phyloP scores from a whole-genome alignment of 768 basidiomycete species.

The Lanmaoa pseudosensibilis region DNA sequence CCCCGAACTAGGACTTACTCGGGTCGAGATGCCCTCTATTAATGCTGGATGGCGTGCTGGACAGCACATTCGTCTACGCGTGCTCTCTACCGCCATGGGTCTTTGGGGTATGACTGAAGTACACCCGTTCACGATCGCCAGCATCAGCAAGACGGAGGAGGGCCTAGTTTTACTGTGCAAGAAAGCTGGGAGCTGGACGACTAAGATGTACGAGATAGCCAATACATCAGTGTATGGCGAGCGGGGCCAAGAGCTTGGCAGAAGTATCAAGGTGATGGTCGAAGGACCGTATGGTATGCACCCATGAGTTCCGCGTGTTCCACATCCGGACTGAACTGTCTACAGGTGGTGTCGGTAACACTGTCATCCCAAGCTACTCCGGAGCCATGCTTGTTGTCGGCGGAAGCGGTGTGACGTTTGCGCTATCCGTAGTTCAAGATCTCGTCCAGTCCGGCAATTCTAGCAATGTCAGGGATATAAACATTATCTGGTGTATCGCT shows the following conservation, averaged over 20 bases:
- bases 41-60: slow-evolving; percentile 81
- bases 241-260: slow-evolving; percentile 25
- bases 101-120: slow-evolving; percentile 55
- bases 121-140: slow-evolving; percentile 86
- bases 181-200: slow-evolving; percentile 66
- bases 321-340: not conserved
- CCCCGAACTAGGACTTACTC: slow-evolving; percentile 62
- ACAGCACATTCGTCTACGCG: slow-evolving; percentile 75
- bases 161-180: slow-evolving; percentile 71
- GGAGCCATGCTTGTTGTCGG: slow-evolving; percentile 68
- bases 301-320: not conserved
- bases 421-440: slow-evolving; percentile 62
- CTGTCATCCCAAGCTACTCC: slow-evolving; percentile 63
- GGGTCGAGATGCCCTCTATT: slow-evolving; percentile 60
- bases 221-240: slow-evolving; percentile 37
- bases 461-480: slow-evolving; percentile 58
- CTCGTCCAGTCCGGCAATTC: slow-evolving; percentile 49
- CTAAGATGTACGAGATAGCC: slow-evolving; percentile 51
- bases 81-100: slow-evolving; percentile 59
- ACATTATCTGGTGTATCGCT: slow-evolving; percentile 69
- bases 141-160: slow-evolving; percentile 51
- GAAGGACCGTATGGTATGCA: slow-evolving; percentile 56
- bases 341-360: slow-evolving; percentile 59
- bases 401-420: slow-evolving; percentile 77
- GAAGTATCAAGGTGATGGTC: slow-evolving; percentile 41